Percentiles rank a stretch among this genome's conserved stretches.
These are phyloP conservation scores for Dalbergia oliveri DNA, from an alignment of 306 rosid genomes.

Conservation along the genomic window DNA sequence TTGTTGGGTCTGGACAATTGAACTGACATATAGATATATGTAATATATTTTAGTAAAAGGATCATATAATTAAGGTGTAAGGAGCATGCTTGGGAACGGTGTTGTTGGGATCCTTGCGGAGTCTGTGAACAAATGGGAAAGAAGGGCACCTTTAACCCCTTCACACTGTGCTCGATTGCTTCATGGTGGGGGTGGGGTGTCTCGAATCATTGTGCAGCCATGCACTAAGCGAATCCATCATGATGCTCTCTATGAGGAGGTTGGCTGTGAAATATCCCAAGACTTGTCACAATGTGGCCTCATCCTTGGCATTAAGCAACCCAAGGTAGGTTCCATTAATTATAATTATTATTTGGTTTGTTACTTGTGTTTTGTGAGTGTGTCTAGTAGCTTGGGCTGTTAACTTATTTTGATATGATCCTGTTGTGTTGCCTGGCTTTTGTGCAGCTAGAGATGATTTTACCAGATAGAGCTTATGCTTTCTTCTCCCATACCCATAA, in stretches of 20 bases:
- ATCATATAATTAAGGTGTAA: neutral
- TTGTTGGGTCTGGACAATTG: neutral
- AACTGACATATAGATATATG: neutral
- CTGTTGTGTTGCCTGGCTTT: slow-evolving; percentile 4
- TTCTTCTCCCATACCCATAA: slow-evolving; percentile 97
- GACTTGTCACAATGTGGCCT: slow-evolving; percentile 90
- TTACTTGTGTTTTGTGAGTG: neutral
- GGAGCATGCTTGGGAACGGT: slow-evolving; percentile 87
- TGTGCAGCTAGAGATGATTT: slow-evolving; percentile 82
- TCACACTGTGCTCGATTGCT: slow-evolving; percentile 91
- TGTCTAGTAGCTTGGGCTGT: neutral
- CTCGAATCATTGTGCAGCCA: slow-evolving; percentile 85
- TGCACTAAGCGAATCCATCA: slow-evolving; percentile 84
- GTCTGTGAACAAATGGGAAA: slow-evolving; percentile 89
- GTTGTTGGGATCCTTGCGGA: slow-evolving; percentile 87
- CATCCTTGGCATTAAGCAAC: slow-evolving; percentile 89
- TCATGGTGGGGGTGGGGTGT: slow-evolving; percentile 70
- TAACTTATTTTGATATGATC: slow-evolving; percentile 15
- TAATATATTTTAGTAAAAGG: neutral
- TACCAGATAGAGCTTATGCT: slow-evolving; percentile 90
- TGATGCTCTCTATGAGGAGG: slow-evolving; percentile 80
- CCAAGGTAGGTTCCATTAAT: slow-evolving; percentile 57
- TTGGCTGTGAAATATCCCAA: slow-evolving; percentile 88
- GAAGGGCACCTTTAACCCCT: slow-evolving; percentile 90
- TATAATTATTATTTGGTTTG: neutral